These are phyloP conservation scores for Buddleja alternifolia DNA, from an alignment of 257 asterid genomes.

Conservation along the genomic window DNA sequence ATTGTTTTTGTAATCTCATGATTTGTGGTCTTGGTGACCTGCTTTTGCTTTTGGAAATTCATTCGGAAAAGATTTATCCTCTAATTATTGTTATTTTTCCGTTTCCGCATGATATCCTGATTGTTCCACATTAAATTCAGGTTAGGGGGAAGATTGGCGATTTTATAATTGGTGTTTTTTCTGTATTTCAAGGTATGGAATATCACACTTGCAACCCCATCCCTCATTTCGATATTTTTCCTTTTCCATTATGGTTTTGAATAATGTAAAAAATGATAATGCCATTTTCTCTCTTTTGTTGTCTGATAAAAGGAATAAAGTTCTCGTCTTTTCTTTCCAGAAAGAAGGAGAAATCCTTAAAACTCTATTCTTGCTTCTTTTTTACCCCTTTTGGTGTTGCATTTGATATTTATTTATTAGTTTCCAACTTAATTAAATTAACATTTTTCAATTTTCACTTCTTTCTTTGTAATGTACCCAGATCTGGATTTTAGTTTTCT, in stretches of 20 bases:
- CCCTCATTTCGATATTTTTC: neutral
- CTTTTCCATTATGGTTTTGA: neutral
- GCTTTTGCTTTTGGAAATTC: conserved; percentile 9
- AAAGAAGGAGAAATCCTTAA: neutral
- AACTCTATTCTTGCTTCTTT: neutral
- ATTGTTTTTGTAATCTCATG: neutral
- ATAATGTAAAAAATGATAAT: neutral
- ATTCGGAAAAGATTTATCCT: neutral
- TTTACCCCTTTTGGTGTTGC: neutral
- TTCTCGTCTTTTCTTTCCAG: conserved; percentile 3
- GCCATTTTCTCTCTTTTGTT: neutral
- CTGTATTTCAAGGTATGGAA: conserved; percentile 80
- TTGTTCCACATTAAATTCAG: conserved; percentile 46
- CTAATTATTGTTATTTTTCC: neutral
- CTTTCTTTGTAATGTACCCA: conserved; percentile 37
- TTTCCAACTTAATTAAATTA: neutral
- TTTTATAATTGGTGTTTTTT: conserved; percentile 65
- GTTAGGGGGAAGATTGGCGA: conserved; percentile 79
- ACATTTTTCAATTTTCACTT: conserved; percentile 10
- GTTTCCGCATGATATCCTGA: conserved; percentile 14
- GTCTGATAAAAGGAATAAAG: neutral
- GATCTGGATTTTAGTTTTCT: conserved; percentile 92
- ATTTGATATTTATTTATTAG: neutral
- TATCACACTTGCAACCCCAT: conserved; percentile 9
- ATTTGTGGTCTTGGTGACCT: neutral